Percentiles rank a stretch among this genome's conserved stretches.
Evolutionary conservation across 805 yeast species (phyloP).

Genomic region (Suhomyces xylopsoci): DNA sequence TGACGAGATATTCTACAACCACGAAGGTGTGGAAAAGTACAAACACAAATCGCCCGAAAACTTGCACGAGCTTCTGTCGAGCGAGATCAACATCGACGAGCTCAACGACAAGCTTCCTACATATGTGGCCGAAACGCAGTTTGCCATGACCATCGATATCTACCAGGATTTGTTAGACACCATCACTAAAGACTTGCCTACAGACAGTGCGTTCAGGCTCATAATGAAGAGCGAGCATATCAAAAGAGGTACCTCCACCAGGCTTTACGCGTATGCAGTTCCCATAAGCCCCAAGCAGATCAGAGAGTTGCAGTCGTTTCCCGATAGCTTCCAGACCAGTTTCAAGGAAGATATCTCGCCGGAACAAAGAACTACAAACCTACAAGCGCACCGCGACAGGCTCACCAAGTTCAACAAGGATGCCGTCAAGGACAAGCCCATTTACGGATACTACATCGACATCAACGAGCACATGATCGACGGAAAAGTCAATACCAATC

Average conservation of each 20-base stretch:
- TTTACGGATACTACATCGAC: conserved; percentile 22
- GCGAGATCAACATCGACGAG: conserved; percentile 2
- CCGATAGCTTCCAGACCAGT: conserved; percentile 27
- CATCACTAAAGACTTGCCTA: conserved; percentile 24
- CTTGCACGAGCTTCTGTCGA: background rate
- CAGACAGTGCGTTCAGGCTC: conserved; percentile 25
- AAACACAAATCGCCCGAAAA: conserved; percentile 7
- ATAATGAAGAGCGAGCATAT: conserved; percentile 17
- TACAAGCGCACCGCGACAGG: conserved; percentile 22
- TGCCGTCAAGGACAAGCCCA: conserved; percentile 14
- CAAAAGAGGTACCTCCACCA: conserved; percentile 6
- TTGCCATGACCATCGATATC: conserved; percentile 37
- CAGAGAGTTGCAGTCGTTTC: conserved; percentile 22
- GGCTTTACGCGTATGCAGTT: conserved; percentile 27
- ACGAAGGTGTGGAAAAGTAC: conserved; percentile 11
- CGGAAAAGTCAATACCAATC: conserved; percentile 10
- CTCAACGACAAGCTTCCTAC: conserved; percentile 36
- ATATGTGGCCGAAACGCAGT: conserved; percentile 64
- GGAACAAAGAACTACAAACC: conserved; percentile 21
- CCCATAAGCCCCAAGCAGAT: conserved; percentile 24
- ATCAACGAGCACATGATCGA: conserved; percentile 18
- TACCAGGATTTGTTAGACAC: conserved; percentile 29
- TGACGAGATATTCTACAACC: conserved; percentile 45
- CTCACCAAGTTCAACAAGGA: conserved; percentile 24
- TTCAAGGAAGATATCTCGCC: conserved; percentile 24